Base-by-base conservation (phyloP, 352 stramenopile species). In the Globisporangium cystogenes region DNA sequence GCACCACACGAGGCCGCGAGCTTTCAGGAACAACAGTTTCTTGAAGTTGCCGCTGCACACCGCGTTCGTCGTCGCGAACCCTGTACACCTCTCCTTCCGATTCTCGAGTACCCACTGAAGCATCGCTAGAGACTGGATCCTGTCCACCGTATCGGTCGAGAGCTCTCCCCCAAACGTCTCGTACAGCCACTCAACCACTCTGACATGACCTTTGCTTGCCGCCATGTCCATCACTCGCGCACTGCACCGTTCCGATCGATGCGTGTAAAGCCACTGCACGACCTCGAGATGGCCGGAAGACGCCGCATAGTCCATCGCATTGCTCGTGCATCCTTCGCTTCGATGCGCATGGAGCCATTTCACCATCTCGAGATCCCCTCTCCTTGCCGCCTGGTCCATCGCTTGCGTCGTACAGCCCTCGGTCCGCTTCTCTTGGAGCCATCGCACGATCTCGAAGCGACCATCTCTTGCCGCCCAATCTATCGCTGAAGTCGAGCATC, bases 331-430 rank as follows among this genome's bases (percentile, higher is more conserved):
- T 2, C 20, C 36, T 29, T 44, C 33, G 11, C 2, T 35, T 18
- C 14, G 48, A 16, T 53, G 20, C 20, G 4, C 35, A 23, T 53
- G 48, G 11, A 53, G 35, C 48, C 48, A 53, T 35, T 35, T 11
- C 12, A 53, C 33, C 4, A 35, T 42, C 2, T 45, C 48, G n/a
- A 53, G 1, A 4, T 44, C 35, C 1, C 48, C 48, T 18, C 16
- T 43, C 7, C 4, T 24, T 3, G 48, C 48, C 4, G 35, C 48
- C 1, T 14, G 4, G 35, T 46, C 24, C 12, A 53, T 53, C 35
- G 21, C 48, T 8, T n/a, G 8, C 2, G 3, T 20, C 21, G 23
- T 8, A 4, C 35, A 53, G 12, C 20, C 37, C 11, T 46, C 23
- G 15, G 16, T 36, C 0, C 48, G 14, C 7, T 45, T 31, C 18